phyloP scores from a whole-genome alignment of 768 basidiomycete genomes.

The Pleurotus cornucopiae region DNA sequence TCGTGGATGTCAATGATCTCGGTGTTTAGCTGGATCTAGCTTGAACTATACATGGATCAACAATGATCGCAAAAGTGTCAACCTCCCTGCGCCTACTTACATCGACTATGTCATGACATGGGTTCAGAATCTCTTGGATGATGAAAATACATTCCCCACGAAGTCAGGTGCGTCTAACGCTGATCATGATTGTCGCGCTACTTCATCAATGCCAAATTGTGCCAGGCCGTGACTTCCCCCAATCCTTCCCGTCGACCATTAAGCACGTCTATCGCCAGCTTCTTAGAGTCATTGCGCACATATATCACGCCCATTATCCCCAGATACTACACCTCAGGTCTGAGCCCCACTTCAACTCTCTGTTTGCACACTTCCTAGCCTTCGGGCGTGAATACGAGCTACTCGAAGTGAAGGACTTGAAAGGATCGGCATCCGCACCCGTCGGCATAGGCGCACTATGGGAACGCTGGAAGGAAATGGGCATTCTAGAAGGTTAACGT shows the following conservation, averaged over 20 bases:
- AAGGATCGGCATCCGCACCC: constrained; percentile 54
- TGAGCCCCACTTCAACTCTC: constrained; percentile 94
- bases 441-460: constrained; percentile 79
- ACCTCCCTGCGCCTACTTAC: constrained; percentile 92
- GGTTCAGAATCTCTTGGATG: constrained; percentile 93
- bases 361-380: constrained; percentile 97
- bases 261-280: constrained; percentile 97
- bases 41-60: constrained; percentile 99
- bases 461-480: constrained; percentile 92
- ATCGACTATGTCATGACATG: constrained; percentile 99
- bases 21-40: constrained; percentile 32
- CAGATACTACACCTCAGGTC: constrained; percentile 91
- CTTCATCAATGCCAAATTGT: background rate
- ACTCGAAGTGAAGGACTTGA: constrained; percentile 86
- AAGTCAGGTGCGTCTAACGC: constrained; percentile 72
- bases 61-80: constrained; percentile 86
- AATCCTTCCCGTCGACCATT: constrained; percentile 81
- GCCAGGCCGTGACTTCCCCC: constrained; percentile 85
- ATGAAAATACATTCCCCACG: constrained; percentile 90
- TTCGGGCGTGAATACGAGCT: constrained; percentile 96
- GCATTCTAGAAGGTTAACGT: constrained; percentile 52
- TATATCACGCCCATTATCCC: constrained; percentile 93
- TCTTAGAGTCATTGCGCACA: constrained; percentile 94
- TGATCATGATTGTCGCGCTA: constrained; percentile 34
- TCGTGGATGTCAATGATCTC: background rate